Evolutionary conservation across 73 alveolate genomes (phyloP).

Genomic region (Blepharisma japonicum): DNA sequence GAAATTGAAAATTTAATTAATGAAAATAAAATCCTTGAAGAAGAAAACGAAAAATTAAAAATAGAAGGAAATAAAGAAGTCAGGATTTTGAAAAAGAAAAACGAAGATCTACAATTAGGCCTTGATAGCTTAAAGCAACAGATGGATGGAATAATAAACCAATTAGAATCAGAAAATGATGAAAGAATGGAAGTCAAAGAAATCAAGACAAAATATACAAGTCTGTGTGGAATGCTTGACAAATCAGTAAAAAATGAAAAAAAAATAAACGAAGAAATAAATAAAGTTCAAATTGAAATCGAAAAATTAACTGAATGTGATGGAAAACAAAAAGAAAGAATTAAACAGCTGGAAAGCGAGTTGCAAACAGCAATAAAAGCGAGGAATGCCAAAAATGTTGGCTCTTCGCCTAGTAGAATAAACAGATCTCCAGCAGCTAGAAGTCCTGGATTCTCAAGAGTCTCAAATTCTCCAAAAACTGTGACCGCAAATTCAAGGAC

Average conservation of each 20-base stretch:
- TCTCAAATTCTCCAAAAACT: neutral
- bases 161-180: slow-evolving; percentile 16
- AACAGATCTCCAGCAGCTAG: slow-evolving; percentile 18
- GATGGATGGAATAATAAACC: neutral
- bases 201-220: neutral
- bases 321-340: slow-evolving; percentile 13
- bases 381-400: neutral
- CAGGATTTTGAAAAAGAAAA: slow-evolving; percentile 7
- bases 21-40: neutral
- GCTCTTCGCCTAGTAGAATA: neutral
- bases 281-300: neutral
- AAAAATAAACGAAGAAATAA: neutral
- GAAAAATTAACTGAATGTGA: slow-evolving; percentile 15
- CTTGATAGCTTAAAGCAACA: slow-evolving; percentile 2
- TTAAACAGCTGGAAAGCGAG: slow-evolving; percentile 17
- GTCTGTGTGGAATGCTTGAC: neutral
- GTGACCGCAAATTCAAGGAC: neutral
- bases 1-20: slow-evolving; percentile 21
- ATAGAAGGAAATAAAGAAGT: slow-evolving; percentile 25
- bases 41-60: slow-evolving; percentile 14
- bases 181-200: slow-evolving; percentile 7
- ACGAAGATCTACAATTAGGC: neutral
- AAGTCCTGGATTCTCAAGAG: neutral
- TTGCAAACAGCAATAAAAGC: slow-evolving; percentile 6
- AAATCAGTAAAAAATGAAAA: slow-evolving; percentile 3